phyloP scores from a whole-genome alignment of 169 alveolate species.

The Babesia sp. region DNA sequence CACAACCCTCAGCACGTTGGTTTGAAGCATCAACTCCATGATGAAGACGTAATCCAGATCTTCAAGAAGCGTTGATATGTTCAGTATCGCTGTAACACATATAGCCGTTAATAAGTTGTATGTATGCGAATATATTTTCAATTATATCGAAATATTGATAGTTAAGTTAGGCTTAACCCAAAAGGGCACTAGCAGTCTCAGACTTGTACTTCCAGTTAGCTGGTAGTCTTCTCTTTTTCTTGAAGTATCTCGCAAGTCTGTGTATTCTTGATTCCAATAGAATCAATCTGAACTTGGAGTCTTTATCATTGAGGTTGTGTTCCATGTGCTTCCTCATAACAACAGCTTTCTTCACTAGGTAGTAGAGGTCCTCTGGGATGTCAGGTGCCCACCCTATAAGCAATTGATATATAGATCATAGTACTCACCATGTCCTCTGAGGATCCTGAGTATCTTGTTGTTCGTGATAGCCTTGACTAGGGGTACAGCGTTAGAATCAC shows the following conservation, averaged over 20 bases:
- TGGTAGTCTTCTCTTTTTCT: slow-evolving; percentile 94
- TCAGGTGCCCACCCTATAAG: slow-evolving; percentile 92
- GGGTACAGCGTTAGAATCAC: slow-evolving; percentile 98
- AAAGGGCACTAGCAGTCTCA: slow-evolving; percentile 85
- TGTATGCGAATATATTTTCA: too few relatives aligned
- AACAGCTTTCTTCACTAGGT: slow-evolving; percentile 97
- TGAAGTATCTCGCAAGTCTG: slow-evolving; percentile 97
- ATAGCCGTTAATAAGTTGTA: too few relatives aligned
- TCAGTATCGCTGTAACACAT: too few relatives aligned
- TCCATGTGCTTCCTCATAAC: slow-evolving; percentile 98
- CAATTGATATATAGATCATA: neutral
- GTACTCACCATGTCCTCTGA: slow-evolving; percentile 89
- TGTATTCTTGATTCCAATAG: slow-evolving; percentile 97
- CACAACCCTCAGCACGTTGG: slow-evolving; percentile 95
- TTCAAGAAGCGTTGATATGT: slow-evolving; percentile 69
- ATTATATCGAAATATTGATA: neutral
- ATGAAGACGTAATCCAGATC: slow-evolving; percentile 82
- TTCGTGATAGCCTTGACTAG: slow-evolving; percentile 95
- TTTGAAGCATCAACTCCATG: slow-evolving; percentile 78
- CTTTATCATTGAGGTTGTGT: slow-evolving; percentile 94
- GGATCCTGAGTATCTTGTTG: slow-evolving; percentile 93
- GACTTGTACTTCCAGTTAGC: slow-evolving; percentile 96
- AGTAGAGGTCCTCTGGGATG: slow-evolving; percentile 98
- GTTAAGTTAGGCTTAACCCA: slow-evolving; percentile 68
- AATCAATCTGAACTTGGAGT: slow-evolving; percentile 95